Evolutionary conservation across 345 rosid species (phyloP).

Genomic region (Bretschneidera sinensis): DNA sequence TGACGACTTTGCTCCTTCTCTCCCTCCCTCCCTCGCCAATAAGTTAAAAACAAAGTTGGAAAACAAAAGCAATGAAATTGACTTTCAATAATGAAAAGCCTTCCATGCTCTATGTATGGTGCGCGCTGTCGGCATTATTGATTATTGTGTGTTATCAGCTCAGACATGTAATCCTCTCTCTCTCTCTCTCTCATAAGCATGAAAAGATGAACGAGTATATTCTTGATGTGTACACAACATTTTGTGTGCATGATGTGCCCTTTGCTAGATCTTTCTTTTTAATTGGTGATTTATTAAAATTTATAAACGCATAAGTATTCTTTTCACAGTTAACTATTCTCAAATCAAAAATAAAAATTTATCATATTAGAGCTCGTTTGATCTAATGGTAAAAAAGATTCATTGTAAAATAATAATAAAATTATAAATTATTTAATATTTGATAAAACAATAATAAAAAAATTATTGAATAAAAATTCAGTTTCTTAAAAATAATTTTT

Average conservation of each 20-base stretch:
- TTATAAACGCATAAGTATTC: background rate
- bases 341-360: no score
- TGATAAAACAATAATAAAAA: no score
- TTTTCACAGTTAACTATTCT: no score
- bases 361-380: no score
- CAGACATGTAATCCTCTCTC: slow-evolving; percentile 1
- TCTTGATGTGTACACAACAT: slow-evolving; percentile 23
- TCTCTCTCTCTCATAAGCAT: no score
- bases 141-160: slow-evolving; percentile 6
- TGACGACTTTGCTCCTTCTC: slow-evolving; percentile 21
- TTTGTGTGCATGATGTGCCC: slow-evolving; percentile 1
- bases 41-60: slow-evolving; percentile 11
- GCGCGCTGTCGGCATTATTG: slow-evolving; percentile 32
- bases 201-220: slow-evolving; percentile 19
- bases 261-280: slow-evolving; percentile 13
- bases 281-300: background rate
- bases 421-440: no score
- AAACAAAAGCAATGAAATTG: slow-evolving; percentile 27
- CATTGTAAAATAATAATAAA: no score
- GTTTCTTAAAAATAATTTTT: no score
- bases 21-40: slow-evolving; percentile 9
- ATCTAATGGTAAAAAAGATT: no score
- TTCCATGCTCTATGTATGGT: slow-evolving; percentile 19
- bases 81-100: slow-evolving; percentile 20
- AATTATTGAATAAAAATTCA: no score